Evolutionary conservation across 2,329 filamentous ascomycete species (phyloP).

Genomic region (Neocatenulostroma microsporum): DNA sequence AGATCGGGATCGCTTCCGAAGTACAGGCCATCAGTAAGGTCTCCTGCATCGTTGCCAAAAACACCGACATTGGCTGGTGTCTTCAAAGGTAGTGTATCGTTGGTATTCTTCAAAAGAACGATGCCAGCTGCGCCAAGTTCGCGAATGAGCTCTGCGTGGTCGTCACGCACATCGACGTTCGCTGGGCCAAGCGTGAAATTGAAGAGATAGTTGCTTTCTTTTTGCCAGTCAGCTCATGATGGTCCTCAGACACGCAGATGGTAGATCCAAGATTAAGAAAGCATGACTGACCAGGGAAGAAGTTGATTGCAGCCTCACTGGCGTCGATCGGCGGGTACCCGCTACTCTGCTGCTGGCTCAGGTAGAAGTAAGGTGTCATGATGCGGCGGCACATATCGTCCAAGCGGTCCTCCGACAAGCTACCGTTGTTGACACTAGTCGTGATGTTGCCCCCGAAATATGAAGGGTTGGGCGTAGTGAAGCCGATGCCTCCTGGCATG

Average conservation of each 20-base stretch:
- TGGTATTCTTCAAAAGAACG: slow-evolving; percentile 54
- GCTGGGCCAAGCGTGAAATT: slow-evolving; percentile 28
- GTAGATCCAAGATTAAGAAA: background rate
- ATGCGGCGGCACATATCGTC: slow-evolving; percentile 50
- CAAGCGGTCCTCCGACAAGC: slow-evolving; percentile 46
- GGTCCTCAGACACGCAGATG: background rate
- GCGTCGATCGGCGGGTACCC: slow-evolving; percentile 34
- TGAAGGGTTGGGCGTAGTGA: slow-evolving; percentile 8
- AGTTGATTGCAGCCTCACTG: slow-evolving; percentile 15
- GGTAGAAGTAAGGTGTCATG: slow-evolving; percentile 48
- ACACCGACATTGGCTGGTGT: slow-evolving; percentile 40
- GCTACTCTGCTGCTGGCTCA: slow-evolving; percentile 48
- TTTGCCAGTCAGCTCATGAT: background rate
- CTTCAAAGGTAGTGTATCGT: slow-evolving; percentile 46
- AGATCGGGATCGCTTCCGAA: slow-evolving; percentile 13
- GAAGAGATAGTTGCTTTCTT: slow-evolving; percentile 16
- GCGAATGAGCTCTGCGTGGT: slow-evolving; percentile 32
- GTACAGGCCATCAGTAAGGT: slow-evolving; percentile 44
- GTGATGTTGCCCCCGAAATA: slow-evolving; percentile 31
- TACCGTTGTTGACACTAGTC: slow-evolving; percentile 47
- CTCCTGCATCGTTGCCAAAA: slow-evolving; percentile 43
- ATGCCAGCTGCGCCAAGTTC: slow-evolving; percentile 35
- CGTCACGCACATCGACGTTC: slow-evolving; percentile 31
- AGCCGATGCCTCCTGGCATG: slow-evolving; percentile 45
- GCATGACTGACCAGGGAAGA: slow-evolving; percentile 5